Evolutionary conservation across 805 yeast genomes (phyloP).

Genomic region (Pichia insulana): DNA sequence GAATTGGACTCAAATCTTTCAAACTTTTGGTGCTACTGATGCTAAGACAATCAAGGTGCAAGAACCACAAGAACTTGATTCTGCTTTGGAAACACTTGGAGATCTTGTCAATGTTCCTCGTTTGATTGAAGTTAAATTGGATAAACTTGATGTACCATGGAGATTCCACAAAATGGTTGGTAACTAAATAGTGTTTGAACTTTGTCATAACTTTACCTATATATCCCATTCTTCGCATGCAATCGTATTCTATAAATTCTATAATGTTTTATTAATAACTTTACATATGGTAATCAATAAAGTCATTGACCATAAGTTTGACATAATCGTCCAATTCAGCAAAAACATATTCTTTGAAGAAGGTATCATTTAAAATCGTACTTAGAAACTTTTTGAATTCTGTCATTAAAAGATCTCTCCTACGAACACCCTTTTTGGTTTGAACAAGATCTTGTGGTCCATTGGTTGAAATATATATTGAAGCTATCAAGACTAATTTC

Average conservation of each 20-base stretch:
- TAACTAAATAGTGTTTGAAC: constrained; percentile 3
- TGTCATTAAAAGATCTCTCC: constrained; percentile 18
- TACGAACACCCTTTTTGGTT: constrained; percentile 10
- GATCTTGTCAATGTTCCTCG: constrained; percentile 20
- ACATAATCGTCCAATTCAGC: constrained; percentile 24
- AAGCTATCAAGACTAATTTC: constrained; percentile 14
- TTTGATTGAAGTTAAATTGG: constrained; percentile 53
- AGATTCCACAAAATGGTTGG: constrained; percentile 38
- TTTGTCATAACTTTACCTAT: not conserved
- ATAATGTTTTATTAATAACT: too few relatives aligned
- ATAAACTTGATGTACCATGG: constrained; percentile 56
- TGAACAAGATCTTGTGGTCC: constrained; percentile 14
- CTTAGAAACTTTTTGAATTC: constrained; percentile 26
- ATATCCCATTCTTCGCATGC: too few relatives aligned
- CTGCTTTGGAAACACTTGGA: constrained; percentile 29
- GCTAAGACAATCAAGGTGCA: constrained; percentile 27
- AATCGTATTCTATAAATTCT: too few relatives aligned
- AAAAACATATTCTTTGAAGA: constrained; percentile 20
- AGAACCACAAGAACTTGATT: constrained; percentile 32
- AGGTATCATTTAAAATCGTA: constrained; percentile 18
- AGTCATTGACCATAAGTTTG: constrained; percentile 25
- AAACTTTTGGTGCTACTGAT: constrained; percentile 50
- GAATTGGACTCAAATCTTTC: constrained; percentile 68
- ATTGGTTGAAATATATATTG: constrained; percentile 12
- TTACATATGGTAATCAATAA: constrained; percentile 25